Percentiles rank a stretch among this genome's conserved stretches.
Conservation (phyloP, 148 eudicot genomes). For the Fagopyrum esculentum region DNA sequence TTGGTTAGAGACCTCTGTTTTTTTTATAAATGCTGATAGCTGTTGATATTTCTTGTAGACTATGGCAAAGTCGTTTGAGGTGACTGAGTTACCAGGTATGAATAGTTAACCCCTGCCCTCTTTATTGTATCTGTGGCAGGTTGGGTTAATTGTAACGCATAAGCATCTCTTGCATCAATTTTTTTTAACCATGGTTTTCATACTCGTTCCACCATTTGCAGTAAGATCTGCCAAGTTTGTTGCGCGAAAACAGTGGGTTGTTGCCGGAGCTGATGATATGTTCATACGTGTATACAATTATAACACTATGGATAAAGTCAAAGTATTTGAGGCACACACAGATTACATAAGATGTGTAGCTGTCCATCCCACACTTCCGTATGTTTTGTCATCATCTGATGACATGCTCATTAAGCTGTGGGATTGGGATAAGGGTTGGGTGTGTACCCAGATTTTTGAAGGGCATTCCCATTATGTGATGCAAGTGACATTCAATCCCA, state of each 20-base stretch:
- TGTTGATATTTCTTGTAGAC: conserved; percentile 31
- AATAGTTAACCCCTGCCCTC: background rate
- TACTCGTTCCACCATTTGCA: conserved; percentile 17
- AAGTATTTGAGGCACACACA: conserved; percentile 61
- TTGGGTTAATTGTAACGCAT: background rate
- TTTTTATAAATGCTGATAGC: background rate
- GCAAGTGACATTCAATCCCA: conserved; percentile 79
- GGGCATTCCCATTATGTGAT: conserved; percentile 92
- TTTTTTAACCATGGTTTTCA: background rate
- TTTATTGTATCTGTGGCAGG: background rate
- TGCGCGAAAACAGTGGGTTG: conserved; percentile 33
- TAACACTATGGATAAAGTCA: conserved; percentile 57
- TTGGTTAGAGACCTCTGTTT: background rate
- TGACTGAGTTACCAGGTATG: conserved; percentile 56
- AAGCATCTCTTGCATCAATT: background rate
- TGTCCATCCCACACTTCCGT: conserved; percentile 74
- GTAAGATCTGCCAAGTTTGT: conserved; percentile 35
- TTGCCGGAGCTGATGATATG: conserved; percentile 36
- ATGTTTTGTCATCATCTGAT: conserved; percentile 66
- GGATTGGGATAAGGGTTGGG: conserved; percentile 92
- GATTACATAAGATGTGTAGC: conserved; percentile 73
- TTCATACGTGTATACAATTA: conserved; percentile 43
- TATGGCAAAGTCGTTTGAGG: conserved; percentile 63
- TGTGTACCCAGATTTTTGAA: conserved; percentile 60
- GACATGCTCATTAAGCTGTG: conserved; percentile 82